phyloP scores from a whole-genome alignment of 345 rosid species.

The Populus tremula region DNA sequence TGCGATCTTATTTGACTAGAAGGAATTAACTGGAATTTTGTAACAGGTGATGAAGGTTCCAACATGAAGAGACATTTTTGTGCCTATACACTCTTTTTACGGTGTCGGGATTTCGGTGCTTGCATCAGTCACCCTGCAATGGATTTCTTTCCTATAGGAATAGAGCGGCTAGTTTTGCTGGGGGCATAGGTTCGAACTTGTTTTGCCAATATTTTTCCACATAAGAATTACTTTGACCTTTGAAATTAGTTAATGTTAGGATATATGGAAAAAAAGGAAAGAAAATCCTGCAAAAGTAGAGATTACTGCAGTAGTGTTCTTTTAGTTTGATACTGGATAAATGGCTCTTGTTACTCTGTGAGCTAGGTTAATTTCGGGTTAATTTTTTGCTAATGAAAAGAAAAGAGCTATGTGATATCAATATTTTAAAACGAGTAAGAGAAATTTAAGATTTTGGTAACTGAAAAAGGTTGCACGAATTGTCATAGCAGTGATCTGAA shows the following conservation, averaged over 20 bases:
- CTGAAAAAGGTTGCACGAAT: too few species aligned
- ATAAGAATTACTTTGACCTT: neutral
- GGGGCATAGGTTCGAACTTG: neutral
- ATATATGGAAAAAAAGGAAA: neutral
- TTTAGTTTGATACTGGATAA: neutral
- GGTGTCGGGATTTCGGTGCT: neutral
- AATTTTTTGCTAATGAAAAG: too few species aligned
- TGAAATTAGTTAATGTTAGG: neutral
- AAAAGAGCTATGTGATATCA: too few species aligned
- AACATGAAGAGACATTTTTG: neutral
- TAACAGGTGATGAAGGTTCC: conserved; percentile 20
- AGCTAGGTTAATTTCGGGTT: too few species aligned
- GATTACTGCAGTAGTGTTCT: neutral
- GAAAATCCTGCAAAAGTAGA: neutral
- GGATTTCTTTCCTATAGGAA: neutral
- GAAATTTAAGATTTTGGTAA: too few species aligned
- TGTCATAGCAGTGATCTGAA: too few species aligned
- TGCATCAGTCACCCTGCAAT: neutral
- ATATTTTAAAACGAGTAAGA: too few species aligned
- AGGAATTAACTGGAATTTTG: conserved; percentile 2
- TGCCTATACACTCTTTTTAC: neutral
- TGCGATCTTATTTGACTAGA: neutral
- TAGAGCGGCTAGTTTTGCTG: neutral
- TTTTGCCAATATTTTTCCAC: neutral
- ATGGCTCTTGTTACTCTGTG: too few species aligned